phyloP scores from a whole-genome alignment of 176 grass and related monocot species.

The Triticum aestivum region DNA sequence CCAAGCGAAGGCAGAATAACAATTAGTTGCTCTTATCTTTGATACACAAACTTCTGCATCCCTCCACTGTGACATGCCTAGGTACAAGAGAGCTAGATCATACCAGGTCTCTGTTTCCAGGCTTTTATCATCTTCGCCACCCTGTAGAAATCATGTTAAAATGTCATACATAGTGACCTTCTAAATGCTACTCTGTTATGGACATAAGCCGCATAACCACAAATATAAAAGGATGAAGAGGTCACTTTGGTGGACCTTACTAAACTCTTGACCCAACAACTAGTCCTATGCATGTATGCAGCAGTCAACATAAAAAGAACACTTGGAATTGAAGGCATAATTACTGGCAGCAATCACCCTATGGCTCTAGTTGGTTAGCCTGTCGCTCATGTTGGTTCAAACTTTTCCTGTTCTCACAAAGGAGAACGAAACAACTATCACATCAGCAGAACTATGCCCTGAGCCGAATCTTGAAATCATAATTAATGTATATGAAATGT shows the following conservation, averaged over 20 bases:
- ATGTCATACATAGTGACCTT: conserved; percentile 7
- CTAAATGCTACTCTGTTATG: conserved; percentile 2
- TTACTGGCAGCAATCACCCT: not conserved
- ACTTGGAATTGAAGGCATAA: not conserved
- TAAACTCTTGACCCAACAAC: not conserved
- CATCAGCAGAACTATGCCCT: not conserved
- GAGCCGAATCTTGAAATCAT: conserved; percentile 2
- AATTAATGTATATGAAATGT: not conserved
- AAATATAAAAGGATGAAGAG: conserved; percentile 3
- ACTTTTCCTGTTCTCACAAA: not conserved
- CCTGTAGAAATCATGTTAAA: conserved; percentile 45
- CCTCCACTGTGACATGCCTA: conserved; percentile 78
- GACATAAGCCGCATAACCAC: not conserved
- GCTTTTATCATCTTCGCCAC: conserved; percentile 59
- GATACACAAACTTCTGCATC: conserved; percentile 83
- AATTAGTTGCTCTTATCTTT: conserved; percentile 46
- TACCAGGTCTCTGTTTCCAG: conserved; percentile 86
- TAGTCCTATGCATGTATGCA: not conserved
- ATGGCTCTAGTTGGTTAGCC: not conserved
- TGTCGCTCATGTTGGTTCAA: not conserved
- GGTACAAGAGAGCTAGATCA: conserved; percentile 90
- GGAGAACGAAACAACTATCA: not conserved
- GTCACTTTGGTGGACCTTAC: not conserved
- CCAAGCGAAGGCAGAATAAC: conserved; percentile 68
- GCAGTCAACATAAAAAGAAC: conserved; percentile 13